Conservation (phyloP, 2,329 filamentous ascomycete species). For the Trichoderma semiorbis region DNA sequence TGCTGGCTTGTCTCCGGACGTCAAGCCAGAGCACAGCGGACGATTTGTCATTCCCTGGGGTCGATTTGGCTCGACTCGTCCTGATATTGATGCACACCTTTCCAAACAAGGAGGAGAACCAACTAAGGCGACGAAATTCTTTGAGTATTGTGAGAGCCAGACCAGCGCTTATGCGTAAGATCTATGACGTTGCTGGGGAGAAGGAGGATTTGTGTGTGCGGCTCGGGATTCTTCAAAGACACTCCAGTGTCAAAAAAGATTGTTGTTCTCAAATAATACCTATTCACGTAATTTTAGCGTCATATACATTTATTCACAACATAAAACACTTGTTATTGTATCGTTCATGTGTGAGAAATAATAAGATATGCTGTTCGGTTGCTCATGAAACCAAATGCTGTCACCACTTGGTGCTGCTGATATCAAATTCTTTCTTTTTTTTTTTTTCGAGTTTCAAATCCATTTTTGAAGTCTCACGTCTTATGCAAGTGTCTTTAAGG, state of each 20-base stretch:
- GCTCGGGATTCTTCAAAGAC: background rate
- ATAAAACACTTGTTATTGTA: background rate
- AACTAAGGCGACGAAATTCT: background rate
- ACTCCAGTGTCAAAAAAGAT: background rate
- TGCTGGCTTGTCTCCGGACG: slow-evolving; percentile 42
- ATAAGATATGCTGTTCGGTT: no score
- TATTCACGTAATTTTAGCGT: background rate
- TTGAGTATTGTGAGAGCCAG: slow-evolving; percentile 11
- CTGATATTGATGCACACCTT: background rate
- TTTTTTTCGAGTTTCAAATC: no score
- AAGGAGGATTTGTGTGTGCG: background rate
- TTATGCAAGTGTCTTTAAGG: background rate
- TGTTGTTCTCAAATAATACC: background rate
- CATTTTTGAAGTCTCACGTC: background rate
- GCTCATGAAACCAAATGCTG: background rate
- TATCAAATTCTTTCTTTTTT: background rate
- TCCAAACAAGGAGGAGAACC: background rate
- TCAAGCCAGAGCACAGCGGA: slow-evolving; percentile 32
- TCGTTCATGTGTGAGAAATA: background rate
- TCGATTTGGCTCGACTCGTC: slow-evolving; percentile 5
- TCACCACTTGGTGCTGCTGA: background rate
- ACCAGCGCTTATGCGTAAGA: slow-evolving; percentile 1
- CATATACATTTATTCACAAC: background rate
- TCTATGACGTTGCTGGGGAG: background rate
- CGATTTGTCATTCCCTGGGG: slow-evolving; percentile 16